Percentiles rank a stretch among this genome's conserved stretches.
These are phyloP conservation scores for Hyaloperonospora arabidopsidis DNA, from an alignment of 352 stramenopile genomes.

Conservation along the genomic window DNA sequence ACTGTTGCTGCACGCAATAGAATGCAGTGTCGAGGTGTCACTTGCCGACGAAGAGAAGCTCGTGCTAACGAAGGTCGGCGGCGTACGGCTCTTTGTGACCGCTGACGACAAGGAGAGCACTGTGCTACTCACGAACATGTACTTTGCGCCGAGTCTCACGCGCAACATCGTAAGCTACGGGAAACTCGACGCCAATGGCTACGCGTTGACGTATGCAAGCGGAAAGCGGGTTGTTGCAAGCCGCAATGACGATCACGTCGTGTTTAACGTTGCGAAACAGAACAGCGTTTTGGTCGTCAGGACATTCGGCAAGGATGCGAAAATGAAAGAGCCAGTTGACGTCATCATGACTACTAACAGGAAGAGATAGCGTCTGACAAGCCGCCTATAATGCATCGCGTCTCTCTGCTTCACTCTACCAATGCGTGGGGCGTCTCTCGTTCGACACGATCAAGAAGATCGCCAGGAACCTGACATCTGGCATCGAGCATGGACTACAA, in stretches of 20 bases:
- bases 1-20: too few relatives aligned
- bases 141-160: background rate
- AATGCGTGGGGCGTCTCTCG: background rate
- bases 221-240: too few relatives aligned
- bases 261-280: background rate
- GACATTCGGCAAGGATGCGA: background rate
- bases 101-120: background rate
- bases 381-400: too few relatives aligned
- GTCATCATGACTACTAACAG: background rate
- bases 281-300: background rate
- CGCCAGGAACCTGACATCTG: background rate
- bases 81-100: background rate
- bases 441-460: constrained; percentile 1
- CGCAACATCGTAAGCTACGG: background rate
- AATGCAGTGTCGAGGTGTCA: too few relatives aligned
- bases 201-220: background rate
- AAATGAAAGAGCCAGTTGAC: background rate
- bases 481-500: background rate
- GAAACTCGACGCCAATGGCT: background rate
- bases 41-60: too few relatives aligned
- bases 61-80: too few relatives aligned
- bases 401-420: background rate
- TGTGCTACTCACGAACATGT: background rate
- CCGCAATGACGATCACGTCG: too few relatives aligned
- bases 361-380: too few relatives aligned